Conservation (phyloP, 2,329 filamentous ascomycete genomes). For the Colletotrichum sp. region DNA sequence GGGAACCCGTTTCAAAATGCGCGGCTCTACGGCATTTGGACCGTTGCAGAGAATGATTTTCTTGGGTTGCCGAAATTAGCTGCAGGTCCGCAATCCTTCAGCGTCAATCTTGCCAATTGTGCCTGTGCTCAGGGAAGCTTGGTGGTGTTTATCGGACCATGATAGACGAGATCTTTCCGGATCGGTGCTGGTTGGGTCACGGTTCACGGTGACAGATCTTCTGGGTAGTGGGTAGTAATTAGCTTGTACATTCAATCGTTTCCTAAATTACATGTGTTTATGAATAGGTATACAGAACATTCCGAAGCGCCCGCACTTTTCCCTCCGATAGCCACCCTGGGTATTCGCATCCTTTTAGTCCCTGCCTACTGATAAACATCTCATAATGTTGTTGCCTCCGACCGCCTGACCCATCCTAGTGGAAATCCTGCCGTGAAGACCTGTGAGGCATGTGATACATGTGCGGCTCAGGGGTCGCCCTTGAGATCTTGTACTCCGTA, state of each 20-base stretch:
- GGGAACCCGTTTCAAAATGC: neutral
- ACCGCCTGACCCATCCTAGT: neutral
- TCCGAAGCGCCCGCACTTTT: neutral
- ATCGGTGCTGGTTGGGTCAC: neutral
- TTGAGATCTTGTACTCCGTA: neutral
- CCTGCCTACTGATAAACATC: neutral
- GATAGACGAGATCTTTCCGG: neutral
- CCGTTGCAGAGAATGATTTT: neutral
- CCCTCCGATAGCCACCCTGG: neutral
- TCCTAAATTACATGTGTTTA: neutral
- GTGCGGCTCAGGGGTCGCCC: neutral
- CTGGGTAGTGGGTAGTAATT: neutral
- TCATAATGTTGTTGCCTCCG: neutral
- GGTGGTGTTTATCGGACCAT: neutral
- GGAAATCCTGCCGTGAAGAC: neutral
- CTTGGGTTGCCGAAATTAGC: neutral
- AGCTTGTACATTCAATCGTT: neutral
- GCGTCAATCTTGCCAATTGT: neutral
- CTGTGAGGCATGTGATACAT: neutral
- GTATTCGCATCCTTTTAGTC: neutral
- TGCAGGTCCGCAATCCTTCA: neutral
- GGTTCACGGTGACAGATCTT: neutral
- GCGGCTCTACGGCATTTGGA: neutral
- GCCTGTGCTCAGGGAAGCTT: neutral
- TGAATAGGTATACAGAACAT: neutral